Conservation (phyloP, 2,329 filamentous ascomycete species). For the Fusarium sp. region DNA sequence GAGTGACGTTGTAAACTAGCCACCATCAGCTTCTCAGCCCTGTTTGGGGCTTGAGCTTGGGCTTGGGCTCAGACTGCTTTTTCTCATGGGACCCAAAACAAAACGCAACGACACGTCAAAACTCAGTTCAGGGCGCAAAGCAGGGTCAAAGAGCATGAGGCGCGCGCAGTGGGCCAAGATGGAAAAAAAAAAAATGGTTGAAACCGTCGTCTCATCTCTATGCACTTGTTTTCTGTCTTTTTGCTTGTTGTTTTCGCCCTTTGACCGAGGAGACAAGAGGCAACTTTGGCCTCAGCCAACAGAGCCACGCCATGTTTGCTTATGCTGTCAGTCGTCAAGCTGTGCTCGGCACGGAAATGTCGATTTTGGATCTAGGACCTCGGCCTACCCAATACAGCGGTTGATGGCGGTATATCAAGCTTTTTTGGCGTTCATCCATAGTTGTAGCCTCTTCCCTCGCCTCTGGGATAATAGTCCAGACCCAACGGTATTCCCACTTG, state of each 20-base stretch:
- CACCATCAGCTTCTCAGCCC: conserved; percentile 24
- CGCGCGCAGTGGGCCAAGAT: neutral
- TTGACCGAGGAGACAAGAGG: conserved; percentile 23
- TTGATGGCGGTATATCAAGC: neutral
- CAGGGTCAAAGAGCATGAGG: conserved; percentile 7
- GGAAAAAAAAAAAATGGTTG: conserved; percentile 5
- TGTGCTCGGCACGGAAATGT: neutral
- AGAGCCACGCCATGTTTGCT: conserved; percentile 4
- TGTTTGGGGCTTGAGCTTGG: conserved; percentile 5
- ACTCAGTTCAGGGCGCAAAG: conserved; percentile 25
- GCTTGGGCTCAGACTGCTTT: conserved; percentile 2
- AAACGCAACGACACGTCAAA: conserved; percentile 35
- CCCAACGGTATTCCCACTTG: conserved; percentile 15
- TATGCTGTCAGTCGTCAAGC: neutral
- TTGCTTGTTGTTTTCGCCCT: neutral
- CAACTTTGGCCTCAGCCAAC: conserved; percentile 15
- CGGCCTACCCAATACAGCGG: conserved; percentile 10
- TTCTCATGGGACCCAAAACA: conserved; percentile 6
- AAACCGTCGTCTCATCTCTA: conserved; percentile 12
- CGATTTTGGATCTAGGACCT: conserved; percentile 4
- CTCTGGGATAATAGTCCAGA: neutral
- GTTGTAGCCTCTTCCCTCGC: neutral
- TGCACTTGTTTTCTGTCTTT: conserved; percentile 4
- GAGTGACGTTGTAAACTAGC: conserved; percentile 24
- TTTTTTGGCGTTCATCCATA: conserved; percentile 2